These are phyloP conservation scores for Tillandsia fasciculata DNA, from an alignment of 176 grass and related monocot species.

Conservation along the genomic window DNA sequence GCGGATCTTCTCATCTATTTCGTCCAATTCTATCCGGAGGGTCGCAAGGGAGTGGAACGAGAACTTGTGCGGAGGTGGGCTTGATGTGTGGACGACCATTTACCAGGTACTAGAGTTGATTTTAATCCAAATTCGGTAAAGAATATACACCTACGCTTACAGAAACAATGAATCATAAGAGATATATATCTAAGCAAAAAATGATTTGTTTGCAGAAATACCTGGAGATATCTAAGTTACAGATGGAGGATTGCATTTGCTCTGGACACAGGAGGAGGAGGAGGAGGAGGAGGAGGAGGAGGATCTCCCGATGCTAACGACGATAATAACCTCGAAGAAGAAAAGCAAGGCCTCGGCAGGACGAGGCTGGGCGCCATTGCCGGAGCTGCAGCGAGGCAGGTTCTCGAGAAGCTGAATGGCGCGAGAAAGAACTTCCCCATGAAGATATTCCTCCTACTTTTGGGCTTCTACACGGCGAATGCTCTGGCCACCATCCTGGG, in stretches of 20 bases:
- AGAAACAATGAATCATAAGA: no score
- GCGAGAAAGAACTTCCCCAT: conserved; percentile 58
- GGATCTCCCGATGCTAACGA: conserved; percentile 34
- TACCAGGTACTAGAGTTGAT: no score
- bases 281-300: conserved; percentile 27
- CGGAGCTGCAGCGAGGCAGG: conserved; percentile 46
- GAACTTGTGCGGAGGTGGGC: no score
- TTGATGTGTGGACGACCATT: no score
- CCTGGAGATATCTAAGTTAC: not conserved
- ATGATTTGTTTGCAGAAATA: no score
- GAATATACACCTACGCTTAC: no score
- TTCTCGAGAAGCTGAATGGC: conserved; percentile 66
- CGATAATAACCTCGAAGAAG: conserved; percentile 39
- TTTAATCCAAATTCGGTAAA: no score
- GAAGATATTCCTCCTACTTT: conserved; percentile 84
- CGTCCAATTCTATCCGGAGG: no score
- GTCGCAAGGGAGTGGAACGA: no score
- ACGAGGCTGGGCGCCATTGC: conserved; percentile 65
- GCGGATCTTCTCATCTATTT: no score
- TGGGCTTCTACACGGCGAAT: conserved; percentile 94
- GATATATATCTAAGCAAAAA: no score
- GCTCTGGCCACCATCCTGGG: conserved; percentile 87
- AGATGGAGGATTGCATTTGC: conserved; percentile 57
- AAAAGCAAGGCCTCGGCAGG: conserved; percentile 46
- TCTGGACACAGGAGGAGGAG: conserved; percentile 56